Conservation (phyloP, 352 stramenopile species). For the Phytopythium mirpurense region DNA sequence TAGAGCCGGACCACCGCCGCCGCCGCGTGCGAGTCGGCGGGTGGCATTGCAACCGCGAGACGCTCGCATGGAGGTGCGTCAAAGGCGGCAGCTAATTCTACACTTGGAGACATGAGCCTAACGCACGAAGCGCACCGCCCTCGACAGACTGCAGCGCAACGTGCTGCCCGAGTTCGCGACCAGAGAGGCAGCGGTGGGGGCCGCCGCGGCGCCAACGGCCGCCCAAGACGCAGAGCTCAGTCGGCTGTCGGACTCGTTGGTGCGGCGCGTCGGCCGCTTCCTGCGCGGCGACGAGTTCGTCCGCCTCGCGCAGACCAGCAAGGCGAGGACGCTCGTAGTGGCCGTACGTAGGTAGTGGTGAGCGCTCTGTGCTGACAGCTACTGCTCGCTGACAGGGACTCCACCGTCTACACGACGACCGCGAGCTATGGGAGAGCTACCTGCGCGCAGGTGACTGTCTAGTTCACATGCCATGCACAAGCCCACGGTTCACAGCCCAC, state of each 20-base stretch:
- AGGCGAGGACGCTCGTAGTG: slow-evolving; percentile 10
- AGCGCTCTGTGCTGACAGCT: neutral
- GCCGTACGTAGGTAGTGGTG: neutral
- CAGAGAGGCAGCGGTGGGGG: neutral
- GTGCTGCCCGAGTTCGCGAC: slow-evolving; percentile 28
- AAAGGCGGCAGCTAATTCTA: too few relatives aligned
- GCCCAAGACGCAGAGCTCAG: slow-evolving; percentile 33
- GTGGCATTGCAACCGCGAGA: slow-evolving; percentile 37
- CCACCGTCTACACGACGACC: slow-evolving; percentile 14
- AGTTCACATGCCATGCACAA: too few relatives aligned
- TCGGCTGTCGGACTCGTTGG: slow-evolving; percentile 26
- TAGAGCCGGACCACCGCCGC: neutral
- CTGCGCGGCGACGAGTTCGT: slow-evolving; percentile 27
- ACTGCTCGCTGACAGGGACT: slow-evolving; percentile 15
- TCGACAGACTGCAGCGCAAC: slow-evolving; percentile 31
- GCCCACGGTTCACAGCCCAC: too few relatives aligned
- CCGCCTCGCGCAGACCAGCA: slow-evolving; percentile 27
- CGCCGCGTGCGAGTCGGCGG: slow-evolving; percentile 11
- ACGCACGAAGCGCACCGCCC: neutral
- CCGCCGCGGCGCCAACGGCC: neutral
- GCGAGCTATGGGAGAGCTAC: slow-evolving; percentile 25
- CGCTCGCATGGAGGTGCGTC: slow-evolving; percentile 33
- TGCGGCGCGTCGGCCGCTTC: slow-evolving; percentile 21
- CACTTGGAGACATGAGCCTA: too few relatives aligned
- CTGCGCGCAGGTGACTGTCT: slow-evolving; percentile 29